phyloP scores from a whole-genome alignment of 2,329 filamentous ascomycete genomes.

The Karstenula rhodostoma region DNA sequence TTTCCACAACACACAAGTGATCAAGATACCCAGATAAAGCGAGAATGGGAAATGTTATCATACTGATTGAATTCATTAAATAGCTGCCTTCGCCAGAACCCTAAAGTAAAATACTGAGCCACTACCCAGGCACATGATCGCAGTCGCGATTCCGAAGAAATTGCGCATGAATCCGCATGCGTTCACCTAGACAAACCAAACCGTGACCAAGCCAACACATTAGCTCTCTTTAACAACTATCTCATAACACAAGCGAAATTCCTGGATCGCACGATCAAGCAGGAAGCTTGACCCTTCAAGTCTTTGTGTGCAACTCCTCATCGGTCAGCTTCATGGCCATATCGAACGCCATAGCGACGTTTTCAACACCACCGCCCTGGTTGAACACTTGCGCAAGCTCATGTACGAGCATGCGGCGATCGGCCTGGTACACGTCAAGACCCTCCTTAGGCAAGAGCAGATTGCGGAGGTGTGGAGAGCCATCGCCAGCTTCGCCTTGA shows the following conservation, averaged over 20 bases:
- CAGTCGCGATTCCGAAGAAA: not conserved
- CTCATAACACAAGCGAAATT: not conserved
- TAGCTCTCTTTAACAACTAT: not conserved
- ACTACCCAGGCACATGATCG: not conserved
- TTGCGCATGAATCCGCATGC: not conserved
- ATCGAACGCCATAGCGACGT: not conserved
- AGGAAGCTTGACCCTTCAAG: not conserved
- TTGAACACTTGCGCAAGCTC: not conserved
- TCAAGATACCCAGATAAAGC: no score
- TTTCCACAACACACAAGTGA: no score
- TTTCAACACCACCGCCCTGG: not conserved
- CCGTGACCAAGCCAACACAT: not conserved
- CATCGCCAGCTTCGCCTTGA: not conserved
- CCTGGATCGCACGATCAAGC: not conserved
- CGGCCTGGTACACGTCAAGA: not conserved
- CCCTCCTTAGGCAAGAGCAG: not conserved
- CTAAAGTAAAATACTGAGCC: no score
- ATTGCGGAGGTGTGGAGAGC: not conserved
- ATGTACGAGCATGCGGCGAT: not conserved
- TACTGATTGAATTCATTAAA: no score
- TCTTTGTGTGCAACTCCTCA: not conserved
- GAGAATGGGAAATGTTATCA: no score
- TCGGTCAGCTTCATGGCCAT: not conserved
- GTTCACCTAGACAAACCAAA: not conserved
- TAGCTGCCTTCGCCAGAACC: no score